These are phyloP conservation scores for Claviceps sp. DNA, from an alignment of 2,329 filamentous ascomycete genomes.

Conservation along the genomic window DNA sequence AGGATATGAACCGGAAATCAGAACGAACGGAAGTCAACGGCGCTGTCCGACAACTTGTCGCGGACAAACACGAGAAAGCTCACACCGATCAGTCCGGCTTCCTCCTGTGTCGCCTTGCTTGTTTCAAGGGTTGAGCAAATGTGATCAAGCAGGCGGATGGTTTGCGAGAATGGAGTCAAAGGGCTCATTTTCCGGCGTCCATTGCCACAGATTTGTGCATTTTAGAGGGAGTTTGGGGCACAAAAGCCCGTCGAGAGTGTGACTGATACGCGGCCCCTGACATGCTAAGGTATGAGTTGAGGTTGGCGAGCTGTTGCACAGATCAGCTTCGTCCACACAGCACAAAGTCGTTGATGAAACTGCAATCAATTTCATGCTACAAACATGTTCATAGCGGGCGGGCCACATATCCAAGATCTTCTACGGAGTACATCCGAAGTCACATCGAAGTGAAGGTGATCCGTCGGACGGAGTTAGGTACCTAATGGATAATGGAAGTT, in stretches of 20 bases:
- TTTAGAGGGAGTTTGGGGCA: background rate
- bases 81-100: background rate
- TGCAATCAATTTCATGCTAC: background rate
- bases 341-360: background rate
- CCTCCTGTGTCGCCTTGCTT: background rate
- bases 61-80: conserved; percentile 1
- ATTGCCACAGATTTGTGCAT: background rate
- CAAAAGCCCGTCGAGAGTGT: background rate
- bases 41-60: background rate
- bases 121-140: background rate
- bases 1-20: background rate
- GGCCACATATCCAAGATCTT: too few relatives aligned
- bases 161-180: background rate
- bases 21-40: background rate
- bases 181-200: background rate
- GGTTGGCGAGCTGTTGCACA: conserved; percentile 1
- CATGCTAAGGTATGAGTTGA: background rate
- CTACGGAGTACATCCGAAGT: too few relatives aligned
- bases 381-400: background rate
- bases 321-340: background rate
- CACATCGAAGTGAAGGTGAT: too few relatives aligned
- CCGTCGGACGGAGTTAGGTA: too few relatives aligned
- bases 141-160: background rate
- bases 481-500: too few relatives aligned
- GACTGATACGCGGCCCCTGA: background rate